Conservation (phyloP, 1,139 yeast species). For the Candida neerlandica region DNA sequence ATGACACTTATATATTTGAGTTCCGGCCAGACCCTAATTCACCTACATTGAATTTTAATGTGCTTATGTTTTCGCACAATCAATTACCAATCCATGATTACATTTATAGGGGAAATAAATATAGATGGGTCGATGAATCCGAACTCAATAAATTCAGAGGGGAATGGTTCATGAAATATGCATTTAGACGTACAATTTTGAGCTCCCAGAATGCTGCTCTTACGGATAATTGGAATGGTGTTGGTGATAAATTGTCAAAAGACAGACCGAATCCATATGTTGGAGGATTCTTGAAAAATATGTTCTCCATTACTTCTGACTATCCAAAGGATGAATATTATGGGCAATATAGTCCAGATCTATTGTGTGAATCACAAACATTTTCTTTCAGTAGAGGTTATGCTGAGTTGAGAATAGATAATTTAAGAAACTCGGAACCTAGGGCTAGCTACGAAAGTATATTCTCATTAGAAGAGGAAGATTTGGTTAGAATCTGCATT, state of each 20-base stretch:
- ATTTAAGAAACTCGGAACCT: slow-evolving; percentile 6
- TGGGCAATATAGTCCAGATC: slow-evolving; percentile 9
- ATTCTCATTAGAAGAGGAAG: slow-evolving; percentile 14
- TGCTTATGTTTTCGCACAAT: slow-evolving; percentile 16
- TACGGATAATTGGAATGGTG: slow-evolving; percentile 18
- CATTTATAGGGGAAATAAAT: slow-evolving; percentile 12
- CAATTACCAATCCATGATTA: slow-evolving; percentile 16
- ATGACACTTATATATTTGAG: slow-evolving; percentile 14
- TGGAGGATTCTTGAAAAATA: slow-evolving; percentile 5
- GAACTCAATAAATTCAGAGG: background rate
- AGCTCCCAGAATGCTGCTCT: slow-evolving; percentile 11
- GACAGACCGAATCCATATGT: slow-evolving; percentile 12
- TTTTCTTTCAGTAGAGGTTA: slow-evolving; percentile 11
- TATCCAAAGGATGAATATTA: slow-evolving; percentile 15
- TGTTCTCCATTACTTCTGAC: slow-evolving; percentile 7
- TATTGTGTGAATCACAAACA: slow-evolving; percentile 13
- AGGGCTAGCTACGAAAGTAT: slow-evolving; percentile 15
- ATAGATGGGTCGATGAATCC: slow-evolving; percentile 17
- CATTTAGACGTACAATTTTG: slow-evolving; percentile 13
- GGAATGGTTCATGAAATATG: slow-evolving; percentile 12
- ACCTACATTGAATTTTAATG: slow-evolving; percentile 10
- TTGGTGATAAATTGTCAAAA: slow-evolving; percentile 12
- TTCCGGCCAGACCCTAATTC: slow-evolving; percentile 15
- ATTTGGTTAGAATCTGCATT: slow-evolving; percentile 18
- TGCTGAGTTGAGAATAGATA: slow-evolving; percentile 15